These are phyloP conservation scores for Triticum timopheevii DNA, from an alignment of 176 grass and related monocot genomes.

Conservation along the genomic window DNA sequence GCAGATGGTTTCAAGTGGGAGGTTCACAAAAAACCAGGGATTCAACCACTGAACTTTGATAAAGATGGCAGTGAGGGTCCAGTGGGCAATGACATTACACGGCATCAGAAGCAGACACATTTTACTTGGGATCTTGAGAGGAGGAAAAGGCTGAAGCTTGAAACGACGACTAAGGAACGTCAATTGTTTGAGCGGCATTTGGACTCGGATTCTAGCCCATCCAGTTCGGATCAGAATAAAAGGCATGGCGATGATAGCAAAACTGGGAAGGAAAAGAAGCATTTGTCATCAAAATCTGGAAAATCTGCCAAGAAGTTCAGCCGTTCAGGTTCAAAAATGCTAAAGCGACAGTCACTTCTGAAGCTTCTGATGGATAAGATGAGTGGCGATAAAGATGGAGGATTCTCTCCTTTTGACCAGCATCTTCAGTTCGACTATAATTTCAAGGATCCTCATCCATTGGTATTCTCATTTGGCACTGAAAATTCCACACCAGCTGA, in stretches of 20 bases:
- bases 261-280: constrained; percentile 36
- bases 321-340: constrained; percentile 12
- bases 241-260: constrained; percentile 19
- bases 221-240: constrained; percentile 31
- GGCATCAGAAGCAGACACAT: constrained; percentile 31
- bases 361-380: constrained; percentile 67
- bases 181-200: constrained; percentile 36
- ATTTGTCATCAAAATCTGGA: constrained; percentile 21
- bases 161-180: neutral
- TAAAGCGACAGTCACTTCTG: constrained; percentile 55
- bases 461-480: constrained; percentile 76
- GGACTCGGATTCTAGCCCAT: constrained; percentile 39
- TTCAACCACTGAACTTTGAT: constrained; percentile 13
- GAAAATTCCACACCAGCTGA: constrained; percentile 42
- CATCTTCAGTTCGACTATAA: constrained; percentile 41
- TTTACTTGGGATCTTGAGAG: constrained; percentile 59
- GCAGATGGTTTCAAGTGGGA: constrained; percentile 38
- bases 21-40: constrained; percentile 13
- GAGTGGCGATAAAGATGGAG: constrained; percentile 30
- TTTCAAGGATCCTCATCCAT: constrained; percentile 57
- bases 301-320: constrained; percentile 45
- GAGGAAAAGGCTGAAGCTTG: constrained; percentile 51
- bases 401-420: constrained; percentile 40
- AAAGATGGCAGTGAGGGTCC: constrained; percentile 18
- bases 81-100: constrained; percentile 1